A percentile compares a stretch with the other conserved stretches of the same genome.
phyloP scores from a whole-genome alignment of 306 rosid genomes.

The Luffa acutangula region DNA sequence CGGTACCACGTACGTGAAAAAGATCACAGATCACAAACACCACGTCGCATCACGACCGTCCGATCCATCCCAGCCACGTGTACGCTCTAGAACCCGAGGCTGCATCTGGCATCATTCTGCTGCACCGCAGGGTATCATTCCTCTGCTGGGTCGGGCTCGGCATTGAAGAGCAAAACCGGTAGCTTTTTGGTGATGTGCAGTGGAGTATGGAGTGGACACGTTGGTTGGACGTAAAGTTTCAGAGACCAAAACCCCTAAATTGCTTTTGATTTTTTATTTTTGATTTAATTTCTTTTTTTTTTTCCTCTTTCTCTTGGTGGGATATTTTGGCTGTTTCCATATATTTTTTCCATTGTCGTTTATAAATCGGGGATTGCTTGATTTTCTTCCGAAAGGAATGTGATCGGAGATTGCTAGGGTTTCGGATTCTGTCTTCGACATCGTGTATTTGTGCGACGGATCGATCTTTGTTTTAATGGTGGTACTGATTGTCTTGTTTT shows the following conservation, averaged over 20 bases:
- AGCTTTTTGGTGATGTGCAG: not conserved
- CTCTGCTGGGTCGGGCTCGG: not conserved
- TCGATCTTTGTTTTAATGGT: not conserved
- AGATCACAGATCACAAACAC: not conserved
- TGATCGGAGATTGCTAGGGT: slow-evolving; percentile 52
- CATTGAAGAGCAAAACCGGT: not conserved
- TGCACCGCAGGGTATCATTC: not conserved
- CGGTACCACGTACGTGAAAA: not conserved
- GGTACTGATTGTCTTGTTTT: not conserved
- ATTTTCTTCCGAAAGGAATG: slow-evolving; percentile 15
- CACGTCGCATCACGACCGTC: not conserved
- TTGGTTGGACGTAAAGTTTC: not conserved
- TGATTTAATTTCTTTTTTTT: too few relatives aligned
- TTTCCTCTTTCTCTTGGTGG: not conserved
- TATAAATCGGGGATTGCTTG: not conserved
- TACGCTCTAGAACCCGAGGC: not conserved
- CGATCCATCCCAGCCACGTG: not conserved
- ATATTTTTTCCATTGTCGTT: not conserved
- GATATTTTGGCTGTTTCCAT: not conserved
- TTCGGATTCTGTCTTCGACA: slow-evolving; percentile 22
- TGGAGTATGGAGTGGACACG: slow-evolving; percentile 4
- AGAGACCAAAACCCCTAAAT: not conserved
- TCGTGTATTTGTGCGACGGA: not conserved
- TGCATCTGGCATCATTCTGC: not conserved
- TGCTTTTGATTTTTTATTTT: not conserved